Percentiles rank a stretch among this genome's conserved stretches.
Evolutionary conservation across 148 eudicot genomes (phyloP).

Genomic region (Mesembryanthemum crystallinum): DNA sequence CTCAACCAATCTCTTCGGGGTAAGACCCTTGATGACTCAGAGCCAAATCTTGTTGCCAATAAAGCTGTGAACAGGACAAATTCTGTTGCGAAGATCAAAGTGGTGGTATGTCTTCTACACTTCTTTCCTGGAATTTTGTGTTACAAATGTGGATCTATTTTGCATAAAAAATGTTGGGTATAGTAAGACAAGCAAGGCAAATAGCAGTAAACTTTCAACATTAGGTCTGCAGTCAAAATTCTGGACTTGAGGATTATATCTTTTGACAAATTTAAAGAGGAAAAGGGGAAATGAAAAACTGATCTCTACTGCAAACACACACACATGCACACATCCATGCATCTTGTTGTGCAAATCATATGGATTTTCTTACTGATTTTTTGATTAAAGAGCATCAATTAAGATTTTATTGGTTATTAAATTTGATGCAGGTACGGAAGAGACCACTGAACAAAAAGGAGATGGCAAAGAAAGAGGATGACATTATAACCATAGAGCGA

Average conservation of each 20-base stretch:
- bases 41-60: conserved; percentile 35
- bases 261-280: background rate
- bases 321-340: background rate
- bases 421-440: conserved; percentile 64
- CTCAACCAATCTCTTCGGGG: conserved; percentile 32
- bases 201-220: background rate
- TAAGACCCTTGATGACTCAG: conserved; percentile 44
- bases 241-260: background rate
- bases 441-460: conserved; percentile 83
- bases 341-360: background rate
- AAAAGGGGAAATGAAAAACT: background rate
- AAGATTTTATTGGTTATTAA: background rate
- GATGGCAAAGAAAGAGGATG: conserved; percentile 62
- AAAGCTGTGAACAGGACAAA: conserved; percentile 41
- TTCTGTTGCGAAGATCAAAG: conserved; percentile 80
- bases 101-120: conserved; percentile 54
- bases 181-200: background rate
- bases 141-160: background rate
- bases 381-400: background rate
- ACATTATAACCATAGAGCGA: conserved; percentile 59
- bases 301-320: background rate
- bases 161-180: background rate
- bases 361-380: background rate
- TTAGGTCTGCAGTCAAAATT: background rate
- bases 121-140: background rate